Evolutionary conservation across 2,329 filamentous ascomycete species (phyloP).

Genomic region (Sclerotinia nivalis): DNA sequence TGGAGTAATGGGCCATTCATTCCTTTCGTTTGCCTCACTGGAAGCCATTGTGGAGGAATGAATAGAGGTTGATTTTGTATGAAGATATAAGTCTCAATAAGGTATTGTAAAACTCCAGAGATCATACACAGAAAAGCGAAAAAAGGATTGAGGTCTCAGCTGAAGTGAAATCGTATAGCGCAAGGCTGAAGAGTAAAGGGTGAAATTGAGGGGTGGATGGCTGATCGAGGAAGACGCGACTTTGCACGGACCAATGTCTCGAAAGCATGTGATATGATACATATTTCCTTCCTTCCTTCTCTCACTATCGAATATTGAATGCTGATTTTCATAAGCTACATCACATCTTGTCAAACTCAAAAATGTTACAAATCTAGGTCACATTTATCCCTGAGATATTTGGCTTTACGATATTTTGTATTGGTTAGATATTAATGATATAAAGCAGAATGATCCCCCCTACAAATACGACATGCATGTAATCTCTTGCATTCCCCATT

Average conservation of each 20-base stretch:
- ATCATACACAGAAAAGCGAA: neutral
- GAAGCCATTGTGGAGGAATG: neutral
- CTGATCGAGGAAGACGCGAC: slow-evolving; percentile 14
- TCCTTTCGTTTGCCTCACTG: neutral
- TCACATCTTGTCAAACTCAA: neutral
- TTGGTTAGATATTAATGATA: neutral
- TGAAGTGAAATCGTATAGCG: neutral
- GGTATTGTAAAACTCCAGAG: neutral
- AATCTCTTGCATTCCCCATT: neutral
- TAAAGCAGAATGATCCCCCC: neutral
- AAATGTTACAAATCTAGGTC: neutral
- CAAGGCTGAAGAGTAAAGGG: neutral
- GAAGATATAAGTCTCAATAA: neutral
- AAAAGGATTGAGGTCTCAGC: neutral
- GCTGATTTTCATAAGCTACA: neutral
- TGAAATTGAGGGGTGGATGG: neutral
- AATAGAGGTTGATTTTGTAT: neutral
- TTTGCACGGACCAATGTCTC: slow-evolving; percentile 9
- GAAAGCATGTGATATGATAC: slow-evolving; percentile 14
- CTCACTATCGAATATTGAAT: neutral
- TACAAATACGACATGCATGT: slow-evolving; percentile 8
- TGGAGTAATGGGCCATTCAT: slow-evolving; percentile 17
- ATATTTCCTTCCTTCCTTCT: neutral
- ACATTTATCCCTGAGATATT: neutral
- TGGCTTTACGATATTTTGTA: neutral